Base-by-base conservation (phyloP, 352 stramenopile genomes). In the Blastocystis sp. region DNA sequence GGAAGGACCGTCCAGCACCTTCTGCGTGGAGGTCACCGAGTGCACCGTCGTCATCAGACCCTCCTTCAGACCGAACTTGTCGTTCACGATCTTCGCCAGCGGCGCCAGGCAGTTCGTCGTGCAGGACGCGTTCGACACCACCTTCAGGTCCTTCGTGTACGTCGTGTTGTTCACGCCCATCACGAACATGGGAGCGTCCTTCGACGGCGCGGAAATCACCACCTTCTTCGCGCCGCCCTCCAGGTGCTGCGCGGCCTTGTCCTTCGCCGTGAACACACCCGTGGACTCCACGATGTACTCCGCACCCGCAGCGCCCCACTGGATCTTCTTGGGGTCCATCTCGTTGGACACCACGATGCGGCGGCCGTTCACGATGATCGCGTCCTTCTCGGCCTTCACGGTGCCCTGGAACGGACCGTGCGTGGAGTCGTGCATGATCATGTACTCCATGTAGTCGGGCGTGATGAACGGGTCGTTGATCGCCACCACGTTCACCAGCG, bases 41-140 rank as follows among this genome's bases (percentile, higher is more conserved):
- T 99, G 96, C 86, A 99, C 95, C 17, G 96, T 99, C 89, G 95
- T 98, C 96, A 99, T 98, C 45, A 98, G 92, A 90, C 94, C 96
- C 89, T 98, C 95, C 90, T 97, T 95, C 90, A 99, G 96, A 90
- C 96, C 96, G 89, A 98, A 99, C 88, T 96, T 95, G 91, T 99
- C 95, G 92, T 99, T 94, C 90, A 99, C 93, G 79, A 98, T 95
- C 93, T 99, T 98, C 78, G 96, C 96, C 70, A 98, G 90, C 38
- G 96, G 96, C 76, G 96, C 96, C 88, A 99, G 92, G 91, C 96
- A 98, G 93, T 99, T 99, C 90, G 96, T 99, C 79, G 96, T 99
- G 92, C 96, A 99, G 82, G 95, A 98, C 23, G 96, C 96, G 91
- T 97, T 98, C 84, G 95, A 98, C 87, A 99, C 95, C 86, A 98